These are phyloP conservation scores for Cinnamomum chago DNA, from an alignment of 164 flowering plant genomes.

Conservation along the genomic window DNA sequence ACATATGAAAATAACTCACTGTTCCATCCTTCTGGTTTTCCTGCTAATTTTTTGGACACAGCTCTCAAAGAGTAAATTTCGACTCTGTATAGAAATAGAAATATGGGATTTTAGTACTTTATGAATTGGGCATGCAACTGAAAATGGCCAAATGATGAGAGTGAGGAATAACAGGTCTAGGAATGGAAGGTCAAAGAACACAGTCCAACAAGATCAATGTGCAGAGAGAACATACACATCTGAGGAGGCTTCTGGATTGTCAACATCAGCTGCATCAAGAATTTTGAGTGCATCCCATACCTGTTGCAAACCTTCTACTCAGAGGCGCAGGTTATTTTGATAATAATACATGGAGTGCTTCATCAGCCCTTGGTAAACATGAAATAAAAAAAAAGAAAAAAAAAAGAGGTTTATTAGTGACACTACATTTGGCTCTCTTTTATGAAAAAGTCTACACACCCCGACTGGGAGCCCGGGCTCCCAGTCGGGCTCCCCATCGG, in stretches of 20 bases:
- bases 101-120: background rate
- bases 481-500: too few species aligned
- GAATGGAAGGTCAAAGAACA: background rate
- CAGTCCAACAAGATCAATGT: background rate
- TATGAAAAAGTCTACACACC: too few species aligned
- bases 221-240: slow-evolving; percentile 24
- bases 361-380: background rate
- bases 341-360: background rate
- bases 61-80: slow-evolving; percentile 48
- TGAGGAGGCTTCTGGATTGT: slow-evolving; percentile 43
- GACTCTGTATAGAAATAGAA: slow-evolving; percentile 29
- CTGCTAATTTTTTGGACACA: slow-evolving; percentile 43
- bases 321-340: slow-evolving; percentile 1
- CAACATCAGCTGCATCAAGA: slow-evolving; percentile 55
- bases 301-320: slow-evolving; percentile 17
- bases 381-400: background rate
- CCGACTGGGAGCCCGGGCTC: too few species aligned
- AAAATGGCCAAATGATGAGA: too few species aligned
- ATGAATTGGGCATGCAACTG: background rate
- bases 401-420: too few species aligned
- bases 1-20: slow-evolving; percentile 29
- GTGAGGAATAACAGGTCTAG: background rate
- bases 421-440: background rate
- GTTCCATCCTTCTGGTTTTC: slow-evolving; percentile 65
- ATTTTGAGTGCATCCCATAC: slow-evolving; percentile 60